Base-by-base conservation (phyloP, 257 asterid species). In the Solanum lycopersicoides region DNA sequence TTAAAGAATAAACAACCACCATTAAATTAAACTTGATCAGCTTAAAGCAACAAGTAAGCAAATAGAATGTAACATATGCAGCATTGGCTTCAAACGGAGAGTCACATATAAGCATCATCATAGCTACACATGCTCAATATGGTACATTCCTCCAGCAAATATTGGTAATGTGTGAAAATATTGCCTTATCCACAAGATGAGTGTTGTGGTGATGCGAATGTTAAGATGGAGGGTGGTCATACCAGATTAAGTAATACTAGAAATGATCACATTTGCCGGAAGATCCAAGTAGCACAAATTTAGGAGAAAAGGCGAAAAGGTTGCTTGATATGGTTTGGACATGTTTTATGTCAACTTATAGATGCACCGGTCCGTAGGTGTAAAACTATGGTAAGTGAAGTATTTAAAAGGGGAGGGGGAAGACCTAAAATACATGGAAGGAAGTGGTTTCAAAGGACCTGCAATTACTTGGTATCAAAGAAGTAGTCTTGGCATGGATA, bases 11-110 rank as follows among this genome's bases (percentile, higher is more conserved):
- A 89, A 53, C 20, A 50, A 86, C 53, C 83, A 76, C 82, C 41
- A 59, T 65, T 90, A 86, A 93, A 89, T 91, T 60, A 32, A 50
- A 82, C 8, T 20, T 82, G 45, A 82, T 30, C 66, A 45, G 68
- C 84, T 80, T 80, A 79, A 28, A 79, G 25, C 84, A 30, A 47
- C 84, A 16, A 30, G 66, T 80, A 80, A 9, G 68, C 42, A 47
- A 80, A 45, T 28, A 25, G 84, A 47, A 79, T 25, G 84, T 45
- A 45, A 28, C 11, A 45, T 28, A 28, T 79, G 41, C 41, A 28
- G 66, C 84, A 79, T 45, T 25, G 39, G 37, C 84, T 79, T 79
- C 65, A 44, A 16, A 79, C 1, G 0, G 21, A 28, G 65, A 79
- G 83, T 77, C 63, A 44, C 63, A 44, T 77, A 47, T 77, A 44